Evolutionary conservation across 2,329 filamentous ascomycete genomes (phyloP).

Genomic region (Aspergillus fijiensis): DNA sequence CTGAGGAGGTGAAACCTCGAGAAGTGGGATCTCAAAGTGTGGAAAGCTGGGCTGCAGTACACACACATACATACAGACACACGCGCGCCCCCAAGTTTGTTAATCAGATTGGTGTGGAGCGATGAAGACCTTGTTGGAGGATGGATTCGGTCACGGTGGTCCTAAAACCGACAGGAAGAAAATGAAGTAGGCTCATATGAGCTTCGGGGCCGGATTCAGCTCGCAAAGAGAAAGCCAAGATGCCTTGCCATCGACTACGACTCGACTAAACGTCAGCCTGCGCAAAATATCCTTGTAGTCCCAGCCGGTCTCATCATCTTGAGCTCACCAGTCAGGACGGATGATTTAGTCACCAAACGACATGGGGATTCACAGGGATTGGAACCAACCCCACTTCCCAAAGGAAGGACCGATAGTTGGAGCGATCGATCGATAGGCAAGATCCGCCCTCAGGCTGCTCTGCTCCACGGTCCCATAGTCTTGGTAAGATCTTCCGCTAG

Average conservation of each 20-base stretch:
- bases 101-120: background rate
- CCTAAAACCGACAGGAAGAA: background rate
- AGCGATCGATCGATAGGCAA: slow-evolving; percentile 15
- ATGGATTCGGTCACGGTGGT: background rate
- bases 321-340: background rate
- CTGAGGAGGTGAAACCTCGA: background rate
- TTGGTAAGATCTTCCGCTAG: slow-evolving; percentile 11
- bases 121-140: background rate
- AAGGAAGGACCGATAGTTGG: slow-evolving; percentile 15
- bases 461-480: slow-evolving; percentile 10
- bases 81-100: too few species aligned
- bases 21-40: background rate
- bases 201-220: background rate
- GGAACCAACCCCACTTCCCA: background rate
- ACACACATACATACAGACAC: too few species aligned
- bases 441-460: background rate
- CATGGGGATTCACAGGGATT: too few species aligned
- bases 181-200: background rate
- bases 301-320: background rate
- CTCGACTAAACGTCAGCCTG: background rate
- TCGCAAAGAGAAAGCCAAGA: background rate
- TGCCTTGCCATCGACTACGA: background rate
- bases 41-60: background rate
- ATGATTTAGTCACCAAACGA: background rate
- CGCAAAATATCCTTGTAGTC: background rate